Percentiles rank a stretch among this genome's conserved stretches.
Evolutionary conservation across 2,329 filamentous ascomycete species (phyloP).

Genomic region (Claviceps sp.): DNA sequence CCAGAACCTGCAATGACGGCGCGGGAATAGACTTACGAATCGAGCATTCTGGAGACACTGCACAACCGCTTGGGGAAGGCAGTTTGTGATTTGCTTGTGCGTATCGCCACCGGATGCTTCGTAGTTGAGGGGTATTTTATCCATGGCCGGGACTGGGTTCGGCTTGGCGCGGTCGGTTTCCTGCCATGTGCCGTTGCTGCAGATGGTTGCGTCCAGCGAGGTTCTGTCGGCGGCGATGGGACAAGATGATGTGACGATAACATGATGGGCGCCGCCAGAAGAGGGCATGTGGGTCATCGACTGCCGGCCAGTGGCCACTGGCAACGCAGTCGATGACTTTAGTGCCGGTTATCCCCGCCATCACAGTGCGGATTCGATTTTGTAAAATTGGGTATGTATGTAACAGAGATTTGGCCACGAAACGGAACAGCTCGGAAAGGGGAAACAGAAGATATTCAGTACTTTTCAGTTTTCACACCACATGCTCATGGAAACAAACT

Average conservation of each 20-base stretch:
- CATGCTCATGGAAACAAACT: too few relatives aligned
- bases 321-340: too few relatives aligned
- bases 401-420: too few relatives aligned
- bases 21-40: constrained; percentile 49
- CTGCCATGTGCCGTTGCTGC: neutral
- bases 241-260: neutral
- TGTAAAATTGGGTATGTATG: too few relatives aligned
- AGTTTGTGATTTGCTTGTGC: constrained; percentile 53
- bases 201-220: neutral
- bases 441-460: too few relatives aligned
- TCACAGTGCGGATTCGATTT: too few relatives aligned
- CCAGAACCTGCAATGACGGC: neutral
- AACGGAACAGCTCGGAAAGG: too few relatives aligned
- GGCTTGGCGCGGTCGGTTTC: neutral
- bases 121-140: constrained; percentile 59
- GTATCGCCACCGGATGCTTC: constrained; percentile 63
- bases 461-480: too few relatives aligned
- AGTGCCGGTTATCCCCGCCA: too few relatives aligned
- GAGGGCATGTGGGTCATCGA: too few relatives aligned
- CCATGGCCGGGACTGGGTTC: constrained; percentile 23
- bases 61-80: constrained; percentile 71
- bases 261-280: too few relatives aligned
- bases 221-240: neutral
- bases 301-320: too few relatives aligned
- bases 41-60: constrained; percentile 88